Base-by-base conservation (phyloP, 1,284 basidiomycete species). In the Paramarasmius palmivorus region DNA sequence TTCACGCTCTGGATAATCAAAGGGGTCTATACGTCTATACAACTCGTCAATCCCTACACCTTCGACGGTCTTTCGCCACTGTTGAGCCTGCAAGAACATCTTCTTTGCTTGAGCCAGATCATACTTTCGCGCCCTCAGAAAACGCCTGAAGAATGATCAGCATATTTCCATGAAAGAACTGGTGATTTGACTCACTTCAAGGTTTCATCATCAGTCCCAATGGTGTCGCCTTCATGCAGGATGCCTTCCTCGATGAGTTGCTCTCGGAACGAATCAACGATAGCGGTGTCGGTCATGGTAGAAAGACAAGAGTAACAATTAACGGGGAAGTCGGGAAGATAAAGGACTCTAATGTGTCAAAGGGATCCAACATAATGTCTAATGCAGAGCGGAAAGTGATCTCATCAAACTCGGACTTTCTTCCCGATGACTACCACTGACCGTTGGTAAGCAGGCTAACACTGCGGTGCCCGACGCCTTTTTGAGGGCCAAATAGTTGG, bases 141-240 rank as follows among this genome's bases (percentile, higher is more conserved):
- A 90, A 17, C 88, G 82, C 55, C 87, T 90, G 60, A 15, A 50
- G 49, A 35, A 8, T 15, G 17, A 25, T 12, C n/a, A 19, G 19
- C 9, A 17, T 23, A 15, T 22, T 40, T 49, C 10, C 50, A 60
- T 25, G 7, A 48, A 34, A 38, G 32, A 48, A 54, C 51, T 22
- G 40, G 40, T 55, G 53, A 48, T 12, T 12, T 20, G 34, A 61
- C 79, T 60, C 52, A 85, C 86, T 83, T 64, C 10, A 88, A 65
- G 6, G 84, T 86, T 51, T 74, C 69, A 58, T 88, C 83, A 61
- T 87, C 83, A 2, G 83, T 82, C 5, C 84, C 84, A 38, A 88
- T 77, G n/a, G 76, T 76, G 61, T 87, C 83, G 0, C 79, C 83
- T 19, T 84, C 78, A 46, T 76, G 74, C 32, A 88, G 56, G 46